Base-by-base conservation (phyloP, 2,329 filamentous ascomycete genomes). In the Colletotrichum sidae region DNA sequence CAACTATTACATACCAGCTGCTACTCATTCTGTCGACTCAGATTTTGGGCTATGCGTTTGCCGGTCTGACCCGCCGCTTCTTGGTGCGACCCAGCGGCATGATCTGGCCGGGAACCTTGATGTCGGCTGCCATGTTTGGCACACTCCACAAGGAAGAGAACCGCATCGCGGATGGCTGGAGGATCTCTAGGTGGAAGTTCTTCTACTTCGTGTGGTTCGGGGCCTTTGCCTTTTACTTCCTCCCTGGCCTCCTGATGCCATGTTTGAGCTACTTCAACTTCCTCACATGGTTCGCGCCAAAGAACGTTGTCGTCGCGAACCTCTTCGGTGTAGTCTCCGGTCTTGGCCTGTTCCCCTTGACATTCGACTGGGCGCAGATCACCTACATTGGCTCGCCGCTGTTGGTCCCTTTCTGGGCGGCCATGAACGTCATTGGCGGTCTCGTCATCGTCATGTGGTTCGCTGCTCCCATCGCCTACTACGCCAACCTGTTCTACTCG, bases 331-430 rank as follows among this genome's bases (percentile, higher is more conserved):
- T 95, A 13, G 86, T 89, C n/a, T 95, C 93, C 2, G 93, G 93
- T 2, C 84, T 97, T 12, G 93, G 93, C 1, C 79, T 97, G 39
- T 93, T 96, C 67, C 93, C 93, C 0, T 75, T 97, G 71, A 96
- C 93, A 0, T 96, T 97, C 72, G 93, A 97, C 79, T 97, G 93
- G 93, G 92, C 92, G 1, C 93, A 97, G 74, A 90, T 97, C 68
- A 93, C 93, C 0, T 90, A 95, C 73, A 96, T 96, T 70, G 93
- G 93, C 13, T 96, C 92, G 4, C 93, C 92, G 0, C 81, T 96
- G 7, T 84, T 96, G 13, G 93, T 93, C 0, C 93, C 93, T 0
- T 96, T 95, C 76, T 94, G 93, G 92, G 91, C 92, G 45, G 90
- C 92, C 8, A 88, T 94, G 78, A 96, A 96, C 72, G 92, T 96